Conservation (phyloP, 805 yeast species). For the Ogataea chonburiensis region DNA sequence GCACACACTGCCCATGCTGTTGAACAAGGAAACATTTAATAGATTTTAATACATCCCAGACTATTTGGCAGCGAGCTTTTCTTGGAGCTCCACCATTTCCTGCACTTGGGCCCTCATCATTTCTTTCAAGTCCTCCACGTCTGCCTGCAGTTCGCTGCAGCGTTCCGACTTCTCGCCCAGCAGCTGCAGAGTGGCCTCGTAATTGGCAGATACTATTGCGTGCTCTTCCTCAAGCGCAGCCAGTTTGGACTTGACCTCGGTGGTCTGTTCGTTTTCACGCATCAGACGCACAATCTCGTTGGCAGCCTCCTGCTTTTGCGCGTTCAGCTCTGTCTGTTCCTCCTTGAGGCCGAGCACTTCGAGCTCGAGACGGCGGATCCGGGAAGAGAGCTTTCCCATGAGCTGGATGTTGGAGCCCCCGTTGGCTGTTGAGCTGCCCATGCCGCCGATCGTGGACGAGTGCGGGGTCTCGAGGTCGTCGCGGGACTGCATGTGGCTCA, state of each 20-base stretch:
- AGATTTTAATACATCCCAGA: slow-evolving; percentile 1
- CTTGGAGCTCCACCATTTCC: slow-evolving; percentile 71
- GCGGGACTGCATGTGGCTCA: slow-evolving; percentile 16
- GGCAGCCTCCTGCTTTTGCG: slow-evolving; percentile 65
- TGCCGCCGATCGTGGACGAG: slow-evolving; percentile 25
- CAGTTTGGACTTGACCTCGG: slow-evolving; percentile 30
- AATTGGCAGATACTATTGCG: slow-evolving; percentile 19
- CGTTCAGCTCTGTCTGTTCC: slow-evolving; percentile 51
- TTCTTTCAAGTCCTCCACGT: slow-evolving; percentile 85
- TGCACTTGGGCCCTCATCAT: slow-evolving; percentile 81
- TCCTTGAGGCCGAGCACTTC: slow-evolving; percentile 67
- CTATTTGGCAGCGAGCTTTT: slow-evolving; percentile 18
- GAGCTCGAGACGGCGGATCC: slow-evolving; percentile 74
- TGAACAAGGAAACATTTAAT: slow-evolving; percentile 58
- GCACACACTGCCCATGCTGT: slow-evolving; percentile 65
- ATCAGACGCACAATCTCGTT: slow-evolving; percentile 62
- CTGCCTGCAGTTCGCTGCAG: slow-evolving; percentile 83
- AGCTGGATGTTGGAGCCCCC: slow-evolving; percentile 50
- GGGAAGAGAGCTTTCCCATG: slow-evolving; percentile 71
- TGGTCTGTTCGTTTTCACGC: slow-evolving; percentile 51
- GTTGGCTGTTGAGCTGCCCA: slow-evolving; percentile 15
- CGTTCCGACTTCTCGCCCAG: slow-evolving; percentile 86
- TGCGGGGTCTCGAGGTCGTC: slow-evolving; percentile 26
- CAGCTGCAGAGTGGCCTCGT: slow-evolving; percentile 57
- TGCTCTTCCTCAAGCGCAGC: slow-evolving; percentile 23